Evolutionary conservation across 2,329 filamentous ascomycete species (phyloP), one percentile per base, ranked within the genome.

Genomic region (Fusarium sp.): DNA sequence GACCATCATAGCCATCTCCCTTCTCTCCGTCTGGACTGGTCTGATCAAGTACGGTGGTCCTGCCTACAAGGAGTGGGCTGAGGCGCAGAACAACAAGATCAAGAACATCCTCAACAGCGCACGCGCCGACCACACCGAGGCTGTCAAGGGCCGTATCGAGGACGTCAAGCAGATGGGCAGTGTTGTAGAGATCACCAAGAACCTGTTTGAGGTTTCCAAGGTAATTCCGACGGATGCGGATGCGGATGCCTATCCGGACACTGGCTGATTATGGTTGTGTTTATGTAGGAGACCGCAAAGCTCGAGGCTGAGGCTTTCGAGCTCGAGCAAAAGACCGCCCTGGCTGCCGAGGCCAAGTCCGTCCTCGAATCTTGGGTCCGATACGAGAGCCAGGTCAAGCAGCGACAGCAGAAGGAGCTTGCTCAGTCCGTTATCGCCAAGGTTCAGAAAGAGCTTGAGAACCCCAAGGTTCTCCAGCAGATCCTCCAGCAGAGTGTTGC

Each of bases 321-420:
- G 86, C 88, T 98, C 70, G 93, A 98, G 87, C 95, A 99, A 83
- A 89, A 89, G 83, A 97, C 94, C 61, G 91, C 93, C 71, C 84
- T 99, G 68, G 93, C 93, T 57, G 83, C 87, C 66, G 95, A 99
- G 86, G 94, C 94, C 75, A 99, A 97, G 89, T 75, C 85, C 61
- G 95, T 98, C 57, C 88, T 99, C 67, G 95, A 99, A 79, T 97
- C 93, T 55, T 99, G 95, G 96, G 93, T 98, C 67, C 91, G 95
- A 77, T 99, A 99, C 80, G 95, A 99, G 84, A 84, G 91, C 72
- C 95, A 98, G 85, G 93, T 99, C 76, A 99, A 98, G 91, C 90
- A 94, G 84, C 90, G 95, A 78, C 93, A 99, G 85, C 95, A 99
- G 87, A 89, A 86, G 80, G 95, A 99, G 86, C 88, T 99, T 68